phyloP scores from a whole-genome alignment of 192 early-diverging fungal species.

The Phlyctochytrium arcticum region DNA sequence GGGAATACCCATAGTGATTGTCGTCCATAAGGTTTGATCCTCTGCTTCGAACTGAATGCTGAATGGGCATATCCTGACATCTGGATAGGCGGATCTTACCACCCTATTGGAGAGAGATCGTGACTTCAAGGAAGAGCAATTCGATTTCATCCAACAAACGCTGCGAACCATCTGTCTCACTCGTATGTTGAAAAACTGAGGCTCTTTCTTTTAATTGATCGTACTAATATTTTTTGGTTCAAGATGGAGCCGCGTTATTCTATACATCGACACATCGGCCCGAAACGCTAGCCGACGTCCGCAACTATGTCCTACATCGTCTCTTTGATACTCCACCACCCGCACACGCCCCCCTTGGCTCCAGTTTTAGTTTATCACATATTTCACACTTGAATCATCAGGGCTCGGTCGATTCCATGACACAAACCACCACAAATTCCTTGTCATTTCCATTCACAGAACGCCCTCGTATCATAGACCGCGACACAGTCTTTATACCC shows the following conservation, averaged over 20 bases:
- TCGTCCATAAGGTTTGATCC: constrained; percentile 69
- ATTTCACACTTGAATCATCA: too few species aligned
- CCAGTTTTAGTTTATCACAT: too few species aligned
- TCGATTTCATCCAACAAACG: constrained; percentile 94
- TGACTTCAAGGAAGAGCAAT: constrained; percentile 85
- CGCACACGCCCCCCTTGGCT: background rate
- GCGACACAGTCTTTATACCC: constrained; percentile 84
- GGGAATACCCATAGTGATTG: constrained; percentile 84
- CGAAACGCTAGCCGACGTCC: constrained; percentile 68
- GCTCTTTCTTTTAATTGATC: background rate
- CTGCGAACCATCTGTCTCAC: constrained; percentile 86
- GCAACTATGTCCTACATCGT: constrained; percentile 77
- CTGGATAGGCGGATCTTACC: constrained; percentile 67
- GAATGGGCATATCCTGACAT: background rate
- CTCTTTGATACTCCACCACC: constrained; percentile 38
- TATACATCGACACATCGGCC: constrained; percentile 83
- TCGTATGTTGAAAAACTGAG: constrained; percentile 49
- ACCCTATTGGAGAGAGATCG: constrained; percentile 71
- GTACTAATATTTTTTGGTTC: background rate
- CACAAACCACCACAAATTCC: background rate
- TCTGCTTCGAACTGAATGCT: background rate
- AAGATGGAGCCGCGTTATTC: constrained; percentile 86
- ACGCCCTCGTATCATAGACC: constrained; percentile 79
- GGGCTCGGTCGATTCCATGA: too few species aligned
- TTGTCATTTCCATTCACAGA: constrained; percentile 24